Base-by-base conservation (phyloP, 2,329 filamentous ascomycete species). In the Fusarium secorum region DNA sequence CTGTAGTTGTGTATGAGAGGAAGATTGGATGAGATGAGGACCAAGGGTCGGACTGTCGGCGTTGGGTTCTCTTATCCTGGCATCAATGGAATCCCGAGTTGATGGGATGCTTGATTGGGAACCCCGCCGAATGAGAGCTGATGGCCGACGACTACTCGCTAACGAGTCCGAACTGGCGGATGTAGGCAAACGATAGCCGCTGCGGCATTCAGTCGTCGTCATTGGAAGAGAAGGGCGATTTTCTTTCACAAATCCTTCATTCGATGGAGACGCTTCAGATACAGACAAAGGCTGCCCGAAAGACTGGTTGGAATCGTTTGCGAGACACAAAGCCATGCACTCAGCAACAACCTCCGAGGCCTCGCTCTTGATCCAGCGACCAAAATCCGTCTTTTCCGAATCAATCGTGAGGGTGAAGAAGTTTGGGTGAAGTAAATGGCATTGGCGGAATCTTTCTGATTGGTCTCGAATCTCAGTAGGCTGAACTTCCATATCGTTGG, bases 371-470 rank as follows among this genome's bases (percentile, higher is more conserved):
- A 93, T 88, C 91, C 91, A 96, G 55, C 93, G 89, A 44, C 91
- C 90, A 66, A 89, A 86, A 75, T 96, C 93, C 1, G 86, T 90
- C 77, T 94, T 88, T 78, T 96, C 93, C 4, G 93, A 92, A 68
- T 96, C 93, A 51, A 93, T 86, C 0, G 93, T 95, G 46, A 93
- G 85, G 39, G 87, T 91, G 77, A 93, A 95, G 79, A 96, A 95
- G 78, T 95, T 95, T n/a, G 93, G 91, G 77, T 96, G 93, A 20
- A 96, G 81, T 10, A 93, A 80, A 79, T 96, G 93, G 38, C 88
- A 87, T 69, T 89, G 88, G 39, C 92, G 87, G 78, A 93, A 95
- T 24, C 86, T 87, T 74, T 95, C 93, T 5, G 92, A 95, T 53
- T 92, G 86, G 74, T 91, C 88, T 9, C 92, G 86, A 60, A 96